A percentile compares a stretch with the other conserved stretches of the same genome.
These are phyloP conservation scores for Tritrichomonas musculus DNA, from an alignment of 208 protist species.

Conservation along the genomic window DNA sequence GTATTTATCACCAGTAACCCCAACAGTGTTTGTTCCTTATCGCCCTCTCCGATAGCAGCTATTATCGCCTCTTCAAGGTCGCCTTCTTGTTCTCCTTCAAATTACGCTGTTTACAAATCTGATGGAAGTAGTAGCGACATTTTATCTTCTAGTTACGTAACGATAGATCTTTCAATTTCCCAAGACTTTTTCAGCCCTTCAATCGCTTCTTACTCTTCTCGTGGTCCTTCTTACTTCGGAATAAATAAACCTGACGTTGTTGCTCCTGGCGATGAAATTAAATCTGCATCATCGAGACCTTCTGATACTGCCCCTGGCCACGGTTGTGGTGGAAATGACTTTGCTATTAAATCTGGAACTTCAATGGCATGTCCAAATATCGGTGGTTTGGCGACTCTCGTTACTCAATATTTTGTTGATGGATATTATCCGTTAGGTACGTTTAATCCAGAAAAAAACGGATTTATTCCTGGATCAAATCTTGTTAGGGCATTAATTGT, in stretches of 20 bases:
- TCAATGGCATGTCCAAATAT: not conserved
- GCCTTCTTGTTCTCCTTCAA: not conserved
- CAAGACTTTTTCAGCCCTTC: not conserved
- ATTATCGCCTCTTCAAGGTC: not conserved
- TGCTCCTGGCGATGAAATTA: slow-evolving; percentile 28
- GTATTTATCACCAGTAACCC: too few species aligned
- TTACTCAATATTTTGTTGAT: not conserved
- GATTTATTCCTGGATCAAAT: not conserved
- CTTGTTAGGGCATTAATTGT: not conserved
- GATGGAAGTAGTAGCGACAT: not conserved
- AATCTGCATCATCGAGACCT: not conserved
- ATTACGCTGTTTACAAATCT: not conserved
- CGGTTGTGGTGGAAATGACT: not conserved
- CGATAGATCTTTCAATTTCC: not conserved
- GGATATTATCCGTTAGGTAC: not conserved
- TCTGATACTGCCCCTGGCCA: not conserved
- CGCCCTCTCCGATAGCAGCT: not conserved
- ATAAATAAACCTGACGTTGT: slow-evolving; percentile 44
- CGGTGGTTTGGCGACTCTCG: not conserved
- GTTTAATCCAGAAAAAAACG: not conserved
- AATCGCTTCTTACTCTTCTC: slow-evolving; percentile 4
- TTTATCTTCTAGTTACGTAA: not conserved
- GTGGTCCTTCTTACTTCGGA: slow-evolving; percentile 21
- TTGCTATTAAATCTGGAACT: not conserved
- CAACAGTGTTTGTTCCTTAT: not conserved